Evolutionary conservation across 1,284 basidiomycete genomes (phyloP).

Genomic region (Rhizoctonia solani): DNA sequence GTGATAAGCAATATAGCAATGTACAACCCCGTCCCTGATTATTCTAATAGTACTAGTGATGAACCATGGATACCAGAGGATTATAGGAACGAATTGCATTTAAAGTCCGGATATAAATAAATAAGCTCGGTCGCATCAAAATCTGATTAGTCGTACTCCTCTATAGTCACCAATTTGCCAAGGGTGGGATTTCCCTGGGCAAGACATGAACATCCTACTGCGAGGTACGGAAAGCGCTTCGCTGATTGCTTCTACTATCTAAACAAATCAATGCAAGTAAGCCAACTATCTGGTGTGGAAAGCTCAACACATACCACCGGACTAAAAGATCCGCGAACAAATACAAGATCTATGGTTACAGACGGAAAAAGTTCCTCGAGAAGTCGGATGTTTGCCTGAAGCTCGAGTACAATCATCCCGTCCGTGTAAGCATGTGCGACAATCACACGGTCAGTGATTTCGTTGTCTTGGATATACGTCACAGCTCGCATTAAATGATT

Average conservation of each 20-base stretch:
- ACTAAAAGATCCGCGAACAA: conserved; percentile 37
- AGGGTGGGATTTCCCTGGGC: conserved; percentile 35
- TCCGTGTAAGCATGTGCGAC: conserved; percentile 64
- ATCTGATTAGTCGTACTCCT: conserved; percentile 38
- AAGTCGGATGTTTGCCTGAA: conserved; percentile 44
- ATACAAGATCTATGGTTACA: conserved; percentile 38
- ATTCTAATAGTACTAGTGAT: too few relatives aligned
- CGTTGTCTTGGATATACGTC: conserved; percentile 65
- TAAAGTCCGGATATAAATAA: too few relatives aligned
- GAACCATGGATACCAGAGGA: too few relatives aligned
- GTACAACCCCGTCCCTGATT: too few relatives aligned
- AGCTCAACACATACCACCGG: conserved; percentile 32
- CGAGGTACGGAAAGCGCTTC: conserved; percentile 37
- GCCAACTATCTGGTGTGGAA: background rate
- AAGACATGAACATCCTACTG: conserved; percentile 39
- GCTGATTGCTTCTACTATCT: conserved; percentile 40
- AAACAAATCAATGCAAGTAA: too few relatives aligned
- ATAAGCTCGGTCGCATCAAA: too few relatives aligned
- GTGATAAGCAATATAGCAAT: too few relatives aligned
- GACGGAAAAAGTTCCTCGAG: conserved; percentile 39
- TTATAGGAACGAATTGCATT: too few relatives aligned
- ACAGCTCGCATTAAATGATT: conserved; percentile 65
- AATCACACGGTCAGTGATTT: conserved; percentile 67
- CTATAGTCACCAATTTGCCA: conserved; percentile 37
- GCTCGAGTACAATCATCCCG: conserved; percentile 52